Evolutionary conservation across 1,284 basidiomycete genomes (phyloP).

Genomic region (Pseudozyma sp.): DNA sequence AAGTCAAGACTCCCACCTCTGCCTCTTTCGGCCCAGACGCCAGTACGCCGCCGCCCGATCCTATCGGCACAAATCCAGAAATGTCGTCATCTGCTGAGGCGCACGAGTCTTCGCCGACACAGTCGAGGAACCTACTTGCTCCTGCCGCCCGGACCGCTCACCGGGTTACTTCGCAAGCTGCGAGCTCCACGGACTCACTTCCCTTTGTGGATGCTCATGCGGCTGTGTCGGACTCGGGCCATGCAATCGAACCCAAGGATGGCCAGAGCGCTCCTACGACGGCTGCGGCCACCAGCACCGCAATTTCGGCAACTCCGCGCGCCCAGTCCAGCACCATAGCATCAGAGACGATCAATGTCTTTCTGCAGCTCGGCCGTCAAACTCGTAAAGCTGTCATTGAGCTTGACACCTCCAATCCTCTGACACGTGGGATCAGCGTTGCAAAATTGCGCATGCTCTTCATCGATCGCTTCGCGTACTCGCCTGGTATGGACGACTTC

Average conservation of each 20-base stretch:
- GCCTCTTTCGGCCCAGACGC: constrained; percentile 22
- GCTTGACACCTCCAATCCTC: constrained; percentile 39
- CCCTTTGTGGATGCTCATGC: constrained; percentile 47
- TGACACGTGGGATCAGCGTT: constrained; percentile 73
- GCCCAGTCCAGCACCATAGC: constrained; percentile 8
- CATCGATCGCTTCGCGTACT: constrained; percentile 94
- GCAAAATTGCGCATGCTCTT: constrained; percentile 84
- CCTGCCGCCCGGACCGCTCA: constrained; percentile 10
- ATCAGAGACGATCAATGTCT: constrained; percentile 72
- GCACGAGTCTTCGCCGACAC: not conserved
- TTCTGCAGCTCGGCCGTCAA: constrained; percentile 89
- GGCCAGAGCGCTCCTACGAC: not conserved
- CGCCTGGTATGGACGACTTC: constrained; percentile 87
- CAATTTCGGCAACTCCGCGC: constrained; percentile 10
- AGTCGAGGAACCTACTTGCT: constrained; percentile 19
- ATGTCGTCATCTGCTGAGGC: constrained; percentile 6
- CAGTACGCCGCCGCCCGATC: constrained; percentile 21
- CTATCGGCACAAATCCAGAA: constrained; percentile 2
- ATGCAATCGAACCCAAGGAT: constrained; percentile 5
- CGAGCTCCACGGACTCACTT: constrained; percentile 54
- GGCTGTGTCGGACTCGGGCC: constrained; percentile 19
- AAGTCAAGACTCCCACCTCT: constrained; percentile 50
- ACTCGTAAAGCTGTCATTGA: constrained; percentile 88
- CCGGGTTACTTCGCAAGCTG: constrained; percentile 35
- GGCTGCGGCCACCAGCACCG: not conserved